Conservation (phyloP, 192 early-diverging fungal genomes). For the Backusella circina region DNA sequence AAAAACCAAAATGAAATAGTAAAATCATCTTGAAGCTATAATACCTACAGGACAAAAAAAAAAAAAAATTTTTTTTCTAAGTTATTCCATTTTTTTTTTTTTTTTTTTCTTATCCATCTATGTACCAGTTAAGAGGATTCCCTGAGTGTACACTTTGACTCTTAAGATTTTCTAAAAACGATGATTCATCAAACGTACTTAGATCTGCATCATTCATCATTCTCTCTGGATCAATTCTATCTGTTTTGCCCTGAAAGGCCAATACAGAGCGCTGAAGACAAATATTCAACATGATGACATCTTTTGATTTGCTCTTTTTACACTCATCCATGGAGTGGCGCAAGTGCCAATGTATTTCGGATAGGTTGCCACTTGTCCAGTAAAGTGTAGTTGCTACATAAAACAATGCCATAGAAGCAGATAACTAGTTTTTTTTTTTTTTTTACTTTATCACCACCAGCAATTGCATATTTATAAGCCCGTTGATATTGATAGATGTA, state of each 20-base stretch:
- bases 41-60: slow-evolving; percentile 8
- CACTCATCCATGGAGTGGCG: slow-evolving; percentile 19
- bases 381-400: slow-evolving; percentile 11
- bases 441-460: slow-evolving; percentile 27
- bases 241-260: slow-evolving; percentile 22
- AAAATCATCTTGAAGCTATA: slow-evolving; percentile 24
- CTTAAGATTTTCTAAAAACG: slow-evolving; percentile 12
- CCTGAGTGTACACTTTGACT: slow-evolving; percentile 12
- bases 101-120: background rate
- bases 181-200: slow-evolving; percentile 6
- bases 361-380: slow-evolving; percentile 17
- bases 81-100: background rate
- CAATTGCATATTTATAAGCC: slow-evolving; percentile 22
- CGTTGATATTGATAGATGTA: slow-evolving; percentile 16
- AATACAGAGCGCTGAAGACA: slow-evolving; percentile 9
- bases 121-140: slow-evolving; percentile 12
- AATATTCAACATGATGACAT: slow-evolving; percentile 7
- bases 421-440: background rate
- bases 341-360: slow-evolving; percentile 15
- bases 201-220: slow-evolving; percentile 5
- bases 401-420: slow-evolving; percentile 20
- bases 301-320: background rate
- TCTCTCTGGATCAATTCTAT: background rate
- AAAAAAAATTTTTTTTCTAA: too few species aligned
- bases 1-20: slow-evolving; percentile 18